A percentile compares a stretch with the other conserved stretches of the same genome.
Conservation (phyloP, 495 filamentous ascomycete species). For the Penicillium malachiteum region DNA sequence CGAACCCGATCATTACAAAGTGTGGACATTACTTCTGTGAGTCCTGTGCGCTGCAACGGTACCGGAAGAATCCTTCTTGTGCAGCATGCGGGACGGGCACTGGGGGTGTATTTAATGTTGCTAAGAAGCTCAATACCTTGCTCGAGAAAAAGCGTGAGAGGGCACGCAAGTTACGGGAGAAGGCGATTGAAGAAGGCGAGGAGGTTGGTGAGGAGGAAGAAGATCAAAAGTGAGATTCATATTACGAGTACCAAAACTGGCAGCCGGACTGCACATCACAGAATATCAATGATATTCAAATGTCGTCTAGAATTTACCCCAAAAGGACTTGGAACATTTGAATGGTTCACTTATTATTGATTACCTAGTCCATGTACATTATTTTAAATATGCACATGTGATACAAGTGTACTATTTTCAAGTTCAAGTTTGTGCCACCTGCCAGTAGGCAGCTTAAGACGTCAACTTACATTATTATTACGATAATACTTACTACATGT, state of each 20-base stretch:
- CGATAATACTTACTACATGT: too few species aligned
- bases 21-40: conserved; percentile 98
- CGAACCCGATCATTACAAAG: conserved; percentile 78
- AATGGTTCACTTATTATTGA: too few species aligned
- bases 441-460: too few species aligned
- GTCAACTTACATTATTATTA: too few species aligned
- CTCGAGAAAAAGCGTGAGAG: conserved; percentile 80
- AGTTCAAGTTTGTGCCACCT: too few species aligned
- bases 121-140: conserved; percentile 77
- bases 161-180: conserved; percentile 62
- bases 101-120: conserved; percentile 83
- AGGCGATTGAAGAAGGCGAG: conserved; percentile 70
- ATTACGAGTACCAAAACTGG: neutral
- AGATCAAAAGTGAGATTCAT: conserved; percentile 6
- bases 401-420: too few species aligned
- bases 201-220: conserved; percentile 67
- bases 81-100: conserved; percentile 83
- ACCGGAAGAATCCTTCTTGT: conserved; percentile 78
- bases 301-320: too few species aligned
- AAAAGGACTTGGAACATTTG: too few species aligned
- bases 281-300: too few species aligned
- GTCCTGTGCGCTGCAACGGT: conserved; percentile 77
- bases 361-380: too few species aligned
- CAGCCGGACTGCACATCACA: conserved; percentile 24
- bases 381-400: too few species aligned